Evolutionary conservation across 192 early-diverging fungal species (phyloP).

Genomic region (Podila epigama): DNA sequence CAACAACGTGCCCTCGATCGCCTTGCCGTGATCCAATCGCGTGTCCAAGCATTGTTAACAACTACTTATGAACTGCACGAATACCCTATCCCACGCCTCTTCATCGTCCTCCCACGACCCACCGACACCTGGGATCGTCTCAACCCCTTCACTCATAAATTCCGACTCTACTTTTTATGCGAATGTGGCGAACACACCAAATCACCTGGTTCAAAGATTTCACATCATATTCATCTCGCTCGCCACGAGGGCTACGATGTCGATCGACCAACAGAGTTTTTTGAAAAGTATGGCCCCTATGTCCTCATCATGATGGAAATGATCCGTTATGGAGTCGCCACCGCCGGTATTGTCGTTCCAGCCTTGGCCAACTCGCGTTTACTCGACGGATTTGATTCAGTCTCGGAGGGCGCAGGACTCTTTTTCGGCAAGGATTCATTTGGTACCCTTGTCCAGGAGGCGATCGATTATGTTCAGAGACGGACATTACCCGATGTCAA

Average conservation of each 20-base stretch:
- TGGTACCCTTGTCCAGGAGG: conserved; percentile 3
- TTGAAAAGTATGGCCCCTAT: conserved; percentile 14
- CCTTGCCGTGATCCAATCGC: not conserved
- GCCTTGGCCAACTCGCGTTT: conserved; percentile 3
- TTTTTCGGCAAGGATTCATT: not conserved
- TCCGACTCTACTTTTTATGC: conserved; percentile 1
- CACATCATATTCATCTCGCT: conserved; percentile 34
- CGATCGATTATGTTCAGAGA: conserved; percentile 13
- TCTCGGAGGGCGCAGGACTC: not conserved
- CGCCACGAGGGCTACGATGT: conserved; percentile 32
- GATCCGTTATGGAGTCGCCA: conserved; percentile 24
- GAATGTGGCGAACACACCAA: conserved; percentile 5
- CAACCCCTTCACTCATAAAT: conserved; percentile 1
- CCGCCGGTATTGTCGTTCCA: conserved; percentile 12
- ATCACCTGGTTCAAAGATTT: not conserved
- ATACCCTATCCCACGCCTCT: conserved; percentile 1
- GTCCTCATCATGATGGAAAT: conserved; percentile 20
- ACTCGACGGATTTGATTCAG: not conserved
- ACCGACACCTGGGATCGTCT: not conserved
- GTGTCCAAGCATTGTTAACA: not conserved
- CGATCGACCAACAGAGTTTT: conserved; percentile 21
- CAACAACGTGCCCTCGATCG: not conserved
- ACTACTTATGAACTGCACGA: not conserved
- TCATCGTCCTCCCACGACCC: not conserved
- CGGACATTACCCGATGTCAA: not conserved